These are phyloP conservation scores for Glycine latifolia DNA, from an alignment of 306 rosid genomes.

Conservation along the genomic window DNA sequence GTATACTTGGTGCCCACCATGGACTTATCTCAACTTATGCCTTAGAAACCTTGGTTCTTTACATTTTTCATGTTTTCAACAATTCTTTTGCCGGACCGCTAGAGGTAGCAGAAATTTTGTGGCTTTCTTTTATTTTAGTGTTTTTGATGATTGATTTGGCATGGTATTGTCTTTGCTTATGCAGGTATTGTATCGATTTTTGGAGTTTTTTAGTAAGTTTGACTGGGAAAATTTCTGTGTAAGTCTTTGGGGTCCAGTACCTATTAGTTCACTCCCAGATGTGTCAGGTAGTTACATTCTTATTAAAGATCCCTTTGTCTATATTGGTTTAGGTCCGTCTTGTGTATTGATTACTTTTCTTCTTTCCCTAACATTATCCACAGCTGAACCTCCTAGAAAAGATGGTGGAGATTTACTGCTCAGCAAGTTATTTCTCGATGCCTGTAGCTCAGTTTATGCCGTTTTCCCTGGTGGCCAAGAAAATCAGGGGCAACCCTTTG, in stretches of 20 bases:
- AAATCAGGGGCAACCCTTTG: slow-evolving; percentile 86
- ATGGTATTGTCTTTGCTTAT: slow-evolving; percentile 32
- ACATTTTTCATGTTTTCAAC: slow-evolving; percentile 95
- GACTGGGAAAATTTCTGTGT: slow-evolving; percentile 99
- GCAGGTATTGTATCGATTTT: slow-evolving; percentile 93
- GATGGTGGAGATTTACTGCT: slow-evolving; percentile 95
- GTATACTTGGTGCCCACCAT: slow-evolving; percentile 99
- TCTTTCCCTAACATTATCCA: slow-evolving; percentile 29
- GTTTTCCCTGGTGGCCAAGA: slow-evolving; percentile 87
- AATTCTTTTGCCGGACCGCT: slow-evolving; percentile 98
- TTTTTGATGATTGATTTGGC: slow-evolving; percentile 38
- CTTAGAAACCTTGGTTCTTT: slow-evolving; percentile 97
- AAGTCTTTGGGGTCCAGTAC: slow-evolving; percentile 98
- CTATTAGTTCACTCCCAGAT: slow-evolving; percentile 90
- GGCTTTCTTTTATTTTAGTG: slow-evolving; percentile 33
- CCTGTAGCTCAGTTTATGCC: slow-evolving; percentile 83
- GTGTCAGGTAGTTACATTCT: slow-evolving; percentile 72
- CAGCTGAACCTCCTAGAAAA: slow-evolving; percentile 96
- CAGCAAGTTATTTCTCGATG: slow-evolving; percentile 79
- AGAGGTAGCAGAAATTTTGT: slow-evolving; percentile 67
- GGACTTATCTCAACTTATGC: slow-evolving; percentile 99
- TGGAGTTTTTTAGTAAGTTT: slow-evolving; percentile 97
- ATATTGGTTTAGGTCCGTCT: slow-evolving; percentile 4
- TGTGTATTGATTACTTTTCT: slow-evolving; percentile 34
- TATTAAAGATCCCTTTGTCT: slow-evolving; percentile 27